Percentiles rank a stretch among this genome's conserved stretches.
Evolutionary conservation across 805 yeast species (phyloP).

Genomic region (Saturnispora quitensis): DNA sequence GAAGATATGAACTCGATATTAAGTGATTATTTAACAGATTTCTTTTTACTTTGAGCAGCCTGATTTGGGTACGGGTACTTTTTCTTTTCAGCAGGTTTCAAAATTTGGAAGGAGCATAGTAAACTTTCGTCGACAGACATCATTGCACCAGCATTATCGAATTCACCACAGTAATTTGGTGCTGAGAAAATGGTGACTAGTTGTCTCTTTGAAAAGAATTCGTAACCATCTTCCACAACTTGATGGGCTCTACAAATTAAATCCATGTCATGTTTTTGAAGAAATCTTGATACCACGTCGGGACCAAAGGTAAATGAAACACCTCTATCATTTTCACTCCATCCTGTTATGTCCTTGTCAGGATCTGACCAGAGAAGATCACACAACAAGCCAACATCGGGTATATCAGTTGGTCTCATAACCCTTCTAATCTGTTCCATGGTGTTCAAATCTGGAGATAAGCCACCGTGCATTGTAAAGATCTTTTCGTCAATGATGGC

Average conservation of each 20-base stretch:
- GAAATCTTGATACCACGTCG: conserved; percentile 90
- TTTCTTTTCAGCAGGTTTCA: conserved; percentile 97
- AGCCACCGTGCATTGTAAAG: conserved; percentile 98
- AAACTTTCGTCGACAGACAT: conserved; percentile 97
- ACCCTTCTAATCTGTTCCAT: conserved; percentile 99
- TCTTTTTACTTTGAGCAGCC: conserved; percentile 4
- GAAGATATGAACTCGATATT: background rate
- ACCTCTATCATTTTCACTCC: conserved; percentile 99
- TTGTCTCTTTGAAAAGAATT: conserved; percentile 92
- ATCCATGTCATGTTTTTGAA: conserved; percentile 97
- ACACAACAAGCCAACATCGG: conserved; percentile 93
- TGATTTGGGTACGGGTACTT: conserved; percentile 33
- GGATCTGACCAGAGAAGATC: conserved; percentile 98
- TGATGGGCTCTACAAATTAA: conserved; percentile 97
- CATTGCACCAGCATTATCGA: conserved; percentile 99
- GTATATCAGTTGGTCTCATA: conserved; percentile 98
- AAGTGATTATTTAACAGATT: conserved; percentile 2
- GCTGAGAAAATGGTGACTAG: conserved; percentile 92
- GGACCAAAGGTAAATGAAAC: conserved; percentile 99
- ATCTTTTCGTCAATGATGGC: conserved; percentile 97
- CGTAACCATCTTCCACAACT: conserved; percentile 98
- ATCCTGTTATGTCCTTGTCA: conserved; percentile 94
- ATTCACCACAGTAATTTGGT: conserved; percentile 98
- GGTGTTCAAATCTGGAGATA: conserved; percentile 92
- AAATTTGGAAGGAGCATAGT: conserved; percentile 90